Percentiles rank a stretch among this genome's conserved stretches.
Evolutionary conservation across 495 filamentous ascomycete genomes (phyloP).

Genomic region (Sporormia fimetaria): DNA sequence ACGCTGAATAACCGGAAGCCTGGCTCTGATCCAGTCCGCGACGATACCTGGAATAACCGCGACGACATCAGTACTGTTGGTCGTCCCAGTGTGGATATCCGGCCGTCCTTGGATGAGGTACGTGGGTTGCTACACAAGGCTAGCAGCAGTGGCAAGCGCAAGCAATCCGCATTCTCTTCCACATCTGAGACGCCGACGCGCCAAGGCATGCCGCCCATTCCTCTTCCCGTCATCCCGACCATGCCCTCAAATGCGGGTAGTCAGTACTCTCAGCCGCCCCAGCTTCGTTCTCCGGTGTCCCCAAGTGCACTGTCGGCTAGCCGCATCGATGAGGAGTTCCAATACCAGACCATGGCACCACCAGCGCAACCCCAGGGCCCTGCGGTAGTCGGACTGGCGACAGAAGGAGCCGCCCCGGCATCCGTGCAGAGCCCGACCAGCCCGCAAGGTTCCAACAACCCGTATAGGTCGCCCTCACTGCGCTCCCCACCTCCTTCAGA

Average conservation of each 20-base stretch:
- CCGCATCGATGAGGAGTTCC: conserved; percentile 13
- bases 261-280: conserved; percentile 11
- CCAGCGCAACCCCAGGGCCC: conserved; percentile 5
- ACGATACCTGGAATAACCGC: conserved; percentile 29
- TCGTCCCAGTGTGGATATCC: conserved; percentile 22
- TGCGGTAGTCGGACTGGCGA: background rate
- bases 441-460: background rate
- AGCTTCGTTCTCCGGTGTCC: conserved; percentile 6
- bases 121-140: conserved; percentile 19
- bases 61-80: conserved; percentile 27
- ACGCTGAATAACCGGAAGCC: conserved; percentile 37
- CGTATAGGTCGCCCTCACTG: no score
- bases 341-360: conserved; percentile 16
- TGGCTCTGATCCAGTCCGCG: conserved; percentile 33
- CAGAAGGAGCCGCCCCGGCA: background rate
- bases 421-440: background rate
- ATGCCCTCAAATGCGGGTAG: background rate
- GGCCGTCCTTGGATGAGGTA: conserved; percentile 22
- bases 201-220: conserved; percentile 21
- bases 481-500: no score
- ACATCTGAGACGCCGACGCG: conserved; percentile 2
- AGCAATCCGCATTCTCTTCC: conserved; percentile 7
- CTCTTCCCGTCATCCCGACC: conserved; percentile 16
- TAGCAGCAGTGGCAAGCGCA: conserved; percentile 21
- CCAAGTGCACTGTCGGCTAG: conserved; percentile 16